Percentiles rank a stretch among this genome's conserved stretches.
phyloP scores from a whole-genome alignment of 2,329 filamentous ascomycete genomes.

The Epichloe typhina region DNA sequence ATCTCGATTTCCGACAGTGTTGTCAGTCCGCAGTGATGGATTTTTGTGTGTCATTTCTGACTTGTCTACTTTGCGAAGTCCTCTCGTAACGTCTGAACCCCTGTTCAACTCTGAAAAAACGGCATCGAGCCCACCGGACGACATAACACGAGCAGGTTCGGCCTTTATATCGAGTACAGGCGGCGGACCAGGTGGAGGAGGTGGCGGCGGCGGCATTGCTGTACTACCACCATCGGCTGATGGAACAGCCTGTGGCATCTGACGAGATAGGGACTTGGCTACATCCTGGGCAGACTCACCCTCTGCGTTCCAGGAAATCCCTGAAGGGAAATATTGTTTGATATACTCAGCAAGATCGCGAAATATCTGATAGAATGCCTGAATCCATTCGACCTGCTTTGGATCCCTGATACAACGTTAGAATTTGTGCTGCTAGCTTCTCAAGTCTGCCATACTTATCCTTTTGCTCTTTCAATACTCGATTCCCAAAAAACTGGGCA shows the following conservation, averaged over 20 bases:
- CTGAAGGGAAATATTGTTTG: constrained; percentile 67
- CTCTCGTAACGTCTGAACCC: constrained; percentile 75
- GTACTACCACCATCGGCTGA: constrained; percentile 40
- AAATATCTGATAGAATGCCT: constrained; percentile 86
- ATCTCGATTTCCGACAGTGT: constrained; percentile 51
- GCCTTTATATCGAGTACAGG: constrained; percentile 49
- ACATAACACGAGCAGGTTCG: constrained; percentile 19
- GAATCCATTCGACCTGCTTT: constrained; percentile 76
- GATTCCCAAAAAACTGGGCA: constrained; percentile 89
- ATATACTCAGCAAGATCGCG: constrained; percentile 72
- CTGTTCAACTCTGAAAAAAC: constrained; percentile 89
- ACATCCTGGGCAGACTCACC: constrained; percentile 61
- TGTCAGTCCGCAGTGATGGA: constrained; percentile 63
- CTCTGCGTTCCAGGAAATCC: constrained; percentile 75
- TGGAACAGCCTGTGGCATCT: constrained; percentile 24
- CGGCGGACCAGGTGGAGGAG: constrained; percentile 58
- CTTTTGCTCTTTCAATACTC: constrained; percentile 83
- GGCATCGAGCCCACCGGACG: constrained; percentile 57
- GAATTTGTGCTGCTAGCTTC: background rate
- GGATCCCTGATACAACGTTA: constrained; percentile 44
- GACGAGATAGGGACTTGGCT: constrained; percentile 38
- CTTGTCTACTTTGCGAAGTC: constrained; percentile 84
- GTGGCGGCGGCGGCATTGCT: constrained; percentile 45
- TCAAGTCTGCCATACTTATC: constrained; percentile 34
- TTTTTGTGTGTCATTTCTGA: constrained; percentile 99